Base-by-base conservation (phyloP, 176 grass and related monocot genomes). In the Aechmea fasciata region DNA sequence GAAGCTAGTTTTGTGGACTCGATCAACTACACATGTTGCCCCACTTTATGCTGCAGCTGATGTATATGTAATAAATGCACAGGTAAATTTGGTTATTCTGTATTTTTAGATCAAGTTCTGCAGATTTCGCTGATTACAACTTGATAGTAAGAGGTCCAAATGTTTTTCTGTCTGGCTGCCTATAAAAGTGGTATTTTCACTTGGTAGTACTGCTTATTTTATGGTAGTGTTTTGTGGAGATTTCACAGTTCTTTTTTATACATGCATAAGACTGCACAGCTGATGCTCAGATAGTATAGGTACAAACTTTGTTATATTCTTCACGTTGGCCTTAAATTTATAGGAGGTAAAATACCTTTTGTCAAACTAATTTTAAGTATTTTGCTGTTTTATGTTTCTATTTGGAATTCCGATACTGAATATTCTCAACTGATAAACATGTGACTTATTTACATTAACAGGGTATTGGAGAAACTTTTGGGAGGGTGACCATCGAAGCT, bases 381-480 rank as follows among this genome's bases (percentile, higher is more conserved):
- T 41, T 41, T 41, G 33, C n/a, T 61, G 20, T 61, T 9, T 61
- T 19, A 2, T 9, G 2, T 59, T 9, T 61, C 17, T 61, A 22
- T 59, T 2, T 61, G 7, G 8, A 15, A 61, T 61, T 20, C 20
- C 13, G 2, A 20, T 14, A 10, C 7, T 9, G 10, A 61, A 61
- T 41, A 41, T 41, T 41, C 33, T 41, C 33, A 41, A 41, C 33
- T 61, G 55, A 61, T 19, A 22, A 61, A 61, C 20, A 18, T 18
- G 55, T 10, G 7, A 51, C 49, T 50, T 71, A 51, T 72, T 52
- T 51, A 19, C 47, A n/a, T 14, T 55, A 22, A 18, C 57, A 85
- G 77, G 83, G 83, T 48, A 53, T 85, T 53, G 83, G 83, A 64
- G 83, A 80, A 76, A 85, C 83, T 77, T 85, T 85, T 85, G 83